Base-by-base conservation (phyloP, 352 stramenopile genomes). In the Phytophthora crassamura region DNA sequence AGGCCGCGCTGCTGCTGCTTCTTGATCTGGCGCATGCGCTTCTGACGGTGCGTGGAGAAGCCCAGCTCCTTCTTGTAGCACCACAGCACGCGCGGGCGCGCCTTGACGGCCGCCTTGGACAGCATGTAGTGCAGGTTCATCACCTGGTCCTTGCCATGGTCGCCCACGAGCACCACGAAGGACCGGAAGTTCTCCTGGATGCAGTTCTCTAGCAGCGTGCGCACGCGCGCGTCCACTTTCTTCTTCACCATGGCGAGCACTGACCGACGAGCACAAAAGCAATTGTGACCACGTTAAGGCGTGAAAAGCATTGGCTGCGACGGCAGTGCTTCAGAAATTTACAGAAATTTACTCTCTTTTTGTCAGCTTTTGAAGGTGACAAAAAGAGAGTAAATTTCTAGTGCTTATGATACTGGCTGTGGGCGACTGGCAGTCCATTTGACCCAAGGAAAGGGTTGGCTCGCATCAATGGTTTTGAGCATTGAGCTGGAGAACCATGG, bases 1-100 rank as follows among this genome's bases (percentile, higher is more conserved):
- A 98, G 76, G 0, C 96, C 95, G 41, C 94, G 85, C 70, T 96
- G 88, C 74, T 98, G 91, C 77, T 97, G 81, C 73, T 97, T 97
- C 78, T 98, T 99, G 57, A 98, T 98, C 75, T 98, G 87, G 47
- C 89, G 86, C 88, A 97, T 97, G 72, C 90, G 85, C 72, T 97
- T 97, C 74, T 98, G 91, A 63, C 93, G 93, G 76, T 99, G 97
- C 53, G 97, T 99, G 12, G 95, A 99, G 76, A 99, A 99, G 28
- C 98, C 98, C 46, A 99, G 84, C 79, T 99, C 97, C 69, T 99
- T 99, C 74, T 99, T 99, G 89, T 99, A 99, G 78, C 97, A 99
- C 98, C 98, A 99, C 7, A 99, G 78, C 42, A 99, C 97, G 54
- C 94, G 97, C 11, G 97, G 96, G 15, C 97, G 92, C 30, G 95